Conservation (phyloP, 2,329 filamentous ascomycete species). For the Sarocladium strictum region DNA sequence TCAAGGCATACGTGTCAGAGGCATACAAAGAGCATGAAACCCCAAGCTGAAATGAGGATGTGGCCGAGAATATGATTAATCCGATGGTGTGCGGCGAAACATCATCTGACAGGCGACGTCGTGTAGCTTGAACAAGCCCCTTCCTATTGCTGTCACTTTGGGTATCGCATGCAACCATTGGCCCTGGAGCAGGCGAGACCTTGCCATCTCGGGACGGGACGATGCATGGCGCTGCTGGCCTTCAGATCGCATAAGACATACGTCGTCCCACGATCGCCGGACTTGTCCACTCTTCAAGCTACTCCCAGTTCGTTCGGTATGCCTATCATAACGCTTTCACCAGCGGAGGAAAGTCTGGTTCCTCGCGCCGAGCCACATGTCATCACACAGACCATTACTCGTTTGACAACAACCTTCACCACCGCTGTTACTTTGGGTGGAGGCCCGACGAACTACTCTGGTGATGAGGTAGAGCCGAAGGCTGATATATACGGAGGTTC, state of each 20-base stretch:
- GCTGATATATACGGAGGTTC: constrained; percentile 8
- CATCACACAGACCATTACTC: constrained; percentile 30
- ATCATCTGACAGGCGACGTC: background rate
- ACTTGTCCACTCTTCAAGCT: background rate
- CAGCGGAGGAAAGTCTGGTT: background rate
- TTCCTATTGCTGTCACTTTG: background rate
- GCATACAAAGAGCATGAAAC: background rate
- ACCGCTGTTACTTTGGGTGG: constrained; percentile 26
- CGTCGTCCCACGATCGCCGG: constrained; percentile 1
- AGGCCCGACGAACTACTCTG: background rate
- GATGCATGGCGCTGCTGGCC: background rate
- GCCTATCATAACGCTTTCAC: background rate
- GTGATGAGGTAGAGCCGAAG: constrained; percentile 3
- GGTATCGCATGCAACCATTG: background rate
- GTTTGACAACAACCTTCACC: constrained; percentile 29
- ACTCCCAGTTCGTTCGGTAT: background rate
- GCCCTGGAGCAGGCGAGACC: background rate
- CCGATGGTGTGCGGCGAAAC: background rate
- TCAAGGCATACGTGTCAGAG: background rate
- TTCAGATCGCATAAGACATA: constrained; percentile 2
- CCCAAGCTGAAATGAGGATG: background rate
- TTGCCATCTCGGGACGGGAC: background rate
- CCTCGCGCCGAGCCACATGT: constrained; percentile 21
- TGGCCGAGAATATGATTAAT: background rate
- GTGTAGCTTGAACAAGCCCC: no score